phyloP scores from a whole-genome alignment of 2,329 filamentous ascomycete species.

The Penicillium sclerotigenum region DNA sequence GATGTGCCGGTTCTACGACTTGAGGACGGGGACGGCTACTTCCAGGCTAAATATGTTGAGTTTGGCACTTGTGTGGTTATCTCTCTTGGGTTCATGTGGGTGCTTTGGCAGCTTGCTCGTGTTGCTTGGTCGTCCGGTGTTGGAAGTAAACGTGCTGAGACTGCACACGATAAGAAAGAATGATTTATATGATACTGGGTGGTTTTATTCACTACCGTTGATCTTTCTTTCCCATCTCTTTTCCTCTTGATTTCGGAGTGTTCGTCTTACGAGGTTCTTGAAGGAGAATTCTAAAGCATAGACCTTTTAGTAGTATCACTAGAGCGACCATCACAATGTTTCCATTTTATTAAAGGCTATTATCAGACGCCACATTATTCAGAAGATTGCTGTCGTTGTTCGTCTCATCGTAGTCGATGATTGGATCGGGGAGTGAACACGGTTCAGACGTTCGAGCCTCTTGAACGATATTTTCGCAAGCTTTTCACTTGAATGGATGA shows the following conservation, averaged over 20 bases:
- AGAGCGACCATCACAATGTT: not conserved
- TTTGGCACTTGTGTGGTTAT: constrained; percentile 59
- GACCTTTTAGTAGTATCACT: not conserved
- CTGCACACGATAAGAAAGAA: constrained; percentile 29
- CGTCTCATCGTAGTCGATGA: too few relatives aligned
- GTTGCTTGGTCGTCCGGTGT: constrained; percentile 26
- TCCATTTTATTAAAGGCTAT: too few relatives aligned
- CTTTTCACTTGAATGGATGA: too few relatives aligned
- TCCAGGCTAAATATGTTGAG: constrained; percentile 42
- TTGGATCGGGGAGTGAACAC: too few relatives aligned
- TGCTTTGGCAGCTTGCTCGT: constrained; percentile 57
- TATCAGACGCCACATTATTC: too few relatives aligned
- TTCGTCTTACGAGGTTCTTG: not conserved
- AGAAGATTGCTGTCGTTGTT: too few relatives aligned
- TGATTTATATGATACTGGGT: constrained; percentile 1
- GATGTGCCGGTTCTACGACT: constrained; percentile 65
- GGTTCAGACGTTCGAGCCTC: too few relatives aligned
- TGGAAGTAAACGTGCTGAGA: not conserved
- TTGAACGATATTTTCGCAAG: too few relatives aligned
- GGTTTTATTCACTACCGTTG: not conserved
- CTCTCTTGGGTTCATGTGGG: constrained; percentile 65
- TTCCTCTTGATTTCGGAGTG: not conserved
- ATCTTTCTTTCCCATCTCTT: not conserved
- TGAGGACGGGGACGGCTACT: constrained; percentile 46
- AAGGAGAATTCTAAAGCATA: not conserved